Evolutionary conservation across 2,329 filamentous ascomycete species (phyloP).

Genomic region (Proliferodiscus dingleyae): DNA sequence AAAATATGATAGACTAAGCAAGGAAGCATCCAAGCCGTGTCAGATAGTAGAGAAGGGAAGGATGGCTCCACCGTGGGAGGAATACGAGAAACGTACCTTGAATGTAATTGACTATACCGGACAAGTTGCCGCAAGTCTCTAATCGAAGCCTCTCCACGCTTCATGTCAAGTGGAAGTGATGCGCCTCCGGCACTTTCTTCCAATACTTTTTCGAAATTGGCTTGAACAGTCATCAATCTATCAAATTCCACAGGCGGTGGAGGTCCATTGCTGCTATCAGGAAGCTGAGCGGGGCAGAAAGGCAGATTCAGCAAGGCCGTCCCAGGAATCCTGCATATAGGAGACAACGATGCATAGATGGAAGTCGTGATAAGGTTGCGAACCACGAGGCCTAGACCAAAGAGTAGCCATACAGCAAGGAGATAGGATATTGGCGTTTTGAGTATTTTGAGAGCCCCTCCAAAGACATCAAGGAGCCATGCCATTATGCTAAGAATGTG

Average conservation of each 20-base stretch:
- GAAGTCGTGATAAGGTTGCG: constrained; percentile 59
- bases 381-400: constrained; percentile 53
- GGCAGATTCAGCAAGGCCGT: constrained; percentile 55
- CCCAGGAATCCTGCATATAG: constrained; percentile 66
- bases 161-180: constrained; percentile 72
- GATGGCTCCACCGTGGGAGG: too few species aligned
- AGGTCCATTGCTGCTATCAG: constrained; percentile 17
- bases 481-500: constrained; percentile 24
- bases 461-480: constrained; percentile 53
- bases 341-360: constrained; percentile 57
- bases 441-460: constrained; percentile 54
- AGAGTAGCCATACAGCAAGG: constrained; percentile 56
- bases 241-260: constrained; percentile 56
- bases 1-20: too few species aligned
- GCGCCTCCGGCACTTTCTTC: constrained; percentile 61
- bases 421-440: constrained; percentile 61
- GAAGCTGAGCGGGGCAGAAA: constrained; percentile 47
- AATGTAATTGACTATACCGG: constrained; percentile 61
- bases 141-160: constrained; percentile 67
- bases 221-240: constrained; percentile 67
- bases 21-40: too few species aligned
- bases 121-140: constrained; percentile 71
- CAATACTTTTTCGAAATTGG: constrained; percentile 71
- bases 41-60: too few species aligned
- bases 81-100: constrained; percentile 39